Evolutionary conservation across 495 filamentous ascomycete species (phyloP).

Genomic region (Sordaria brevicollis): DNA sequence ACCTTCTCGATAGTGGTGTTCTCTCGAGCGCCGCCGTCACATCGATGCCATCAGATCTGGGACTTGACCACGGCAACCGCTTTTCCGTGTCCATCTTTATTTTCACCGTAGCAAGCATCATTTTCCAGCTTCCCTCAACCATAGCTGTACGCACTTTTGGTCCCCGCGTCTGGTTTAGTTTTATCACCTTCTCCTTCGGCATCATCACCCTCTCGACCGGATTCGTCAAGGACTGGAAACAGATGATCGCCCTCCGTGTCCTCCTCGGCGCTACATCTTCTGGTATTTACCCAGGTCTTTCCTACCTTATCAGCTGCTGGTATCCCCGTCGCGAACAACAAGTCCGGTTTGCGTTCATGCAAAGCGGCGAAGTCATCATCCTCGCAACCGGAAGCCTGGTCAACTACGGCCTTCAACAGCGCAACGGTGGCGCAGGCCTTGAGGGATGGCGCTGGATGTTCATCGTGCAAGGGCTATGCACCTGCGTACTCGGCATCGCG

Average conservation of each 20-base stretch:
- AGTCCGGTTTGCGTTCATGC: constrained; percentile 63
- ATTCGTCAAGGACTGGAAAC: constrained; percentile 57
- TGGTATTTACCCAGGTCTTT: constrained; percentile 63
- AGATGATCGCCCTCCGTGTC: constrained; percentile 65
- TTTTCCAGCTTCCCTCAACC: constrained; percentile 66
- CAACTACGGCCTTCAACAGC: constrained; percentile 59
- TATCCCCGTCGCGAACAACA: constrained; percentile 65
- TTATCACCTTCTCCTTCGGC: constrained; percentile 59
- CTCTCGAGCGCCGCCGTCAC: constrained; percentile 69
- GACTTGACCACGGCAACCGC: constrained; percentile 48
- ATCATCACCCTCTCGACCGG: constrained; percentile 64
- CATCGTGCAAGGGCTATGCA: constrained; percentile 53
- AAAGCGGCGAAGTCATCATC: constrained; percentile 56
- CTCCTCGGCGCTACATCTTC: constrained; percentile 59
- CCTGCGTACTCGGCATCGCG: constrained; percentile 53
- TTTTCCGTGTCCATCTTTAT: constrained; percentile 71
- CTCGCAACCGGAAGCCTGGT: constrained; percentile 63
- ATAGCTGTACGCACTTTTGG: constrained; percentile 58
- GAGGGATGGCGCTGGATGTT: constrained; percentile 75
- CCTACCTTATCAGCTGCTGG: constrained; percentile 63
- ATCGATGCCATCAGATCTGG: constrained; percentile 57
- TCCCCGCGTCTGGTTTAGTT: constrained; percentile 57
- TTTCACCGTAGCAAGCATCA: constrained; percentile 65
- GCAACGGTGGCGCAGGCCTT: constrained; percentile 48
- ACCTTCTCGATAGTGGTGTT: constrained; percentile 66